Base-by-base conservation (phyloP, 2,329 filamentous ascomycete genomes). In the Verticillium nonalfalfae region DNA sequence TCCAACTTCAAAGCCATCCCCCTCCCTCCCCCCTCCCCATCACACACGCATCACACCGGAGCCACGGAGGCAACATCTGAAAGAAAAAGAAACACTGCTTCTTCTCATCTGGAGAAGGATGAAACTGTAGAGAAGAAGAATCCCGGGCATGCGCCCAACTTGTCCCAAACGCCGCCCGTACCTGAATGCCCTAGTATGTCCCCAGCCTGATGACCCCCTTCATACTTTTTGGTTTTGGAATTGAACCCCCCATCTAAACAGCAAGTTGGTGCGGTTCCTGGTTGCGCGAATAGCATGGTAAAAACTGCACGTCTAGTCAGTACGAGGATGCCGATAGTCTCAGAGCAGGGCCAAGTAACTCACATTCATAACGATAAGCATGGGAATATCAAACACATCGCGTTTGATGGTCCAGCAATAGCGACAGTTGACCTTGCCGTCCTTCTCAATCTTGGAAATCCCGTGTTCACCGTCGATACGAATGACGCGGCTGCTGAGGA, bases 291-390 rank as follows among this genome's bases (percentile, higher is more conserved):
- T 85, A 86, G 70, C 84, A 82, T 57, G 84, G 84, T 60, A 86
- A 70, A 67, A 86, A 86, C 84, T 86, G 63, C 26, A 61, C 56
- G 14, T 58, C 18, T 52, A 21, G 59, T 58, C 26, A 59, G 15
- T 56, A 21, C 10, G n/a, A 40, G 13, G 13, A 18, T 14, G 10
- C 5, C 7, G 18, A 13, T 13, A 2, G 31, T 35, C n/a, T 26
- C 26, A 4, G 26, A 26, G 26, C 34, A 55, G n/a, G 54, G 59
- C 38, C 33, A 21, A 33, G 15, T 60, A 9, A 88, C 93, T 89
- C 75, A 97, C 95, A 79, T 97, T 97, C 81, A 98, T 94, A 71
- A 97, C 91, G 75, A 98, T 96, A 78, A 98, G 82, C 92, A 97
- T 97, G 26, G 95, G 95, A 75, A 98, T 97, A 78, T 98, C 94